Base-by-base conservation (phyloP, 495 filamentous ascomycete genomes). In the Viridothelium virens region DNA sequence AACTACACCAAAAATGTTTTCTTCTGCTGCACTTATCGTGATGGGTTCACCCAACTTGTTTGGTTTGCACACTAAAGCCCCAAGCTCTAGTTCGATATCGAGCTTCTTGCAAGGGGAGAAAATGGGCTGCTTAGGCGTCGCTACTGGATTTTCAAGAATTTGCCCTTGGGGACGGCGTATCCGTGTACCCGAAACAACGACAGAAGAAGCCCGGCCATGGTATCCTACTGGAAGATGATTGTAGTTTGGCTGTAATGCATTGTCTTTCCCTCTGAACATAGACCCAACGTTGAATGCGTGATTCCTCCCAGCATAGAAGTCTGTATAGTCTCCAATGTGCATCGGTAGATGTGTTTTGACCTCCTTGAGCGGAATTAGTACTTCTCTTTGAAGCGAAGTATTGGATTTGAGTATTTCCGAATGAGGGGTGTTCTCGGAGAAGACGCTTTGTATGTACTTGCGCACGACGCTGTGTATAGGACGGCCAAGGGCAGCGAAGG, bases 251-350 rank as follows among this genome's bases (percentile, higher is more conserved):
- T 95, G 90, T 18, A 97, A 79, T 0, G 91, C 91, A 67, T 90
- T 89, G 39, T 86, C 81, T 0, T 85, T 82, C 0, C 91, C 91
- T n/a, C 92, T 87, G 80, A 96, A 94, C 63, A 97, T 79, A 33
- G 82, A 81, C 1, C 91, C 88, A n/a, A 89, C 82, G 65, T 89
- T 88, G 78, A 85, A 88, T 47, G 93, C 93, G 77, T 97, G 93
- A 72, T 96, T 87, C 63, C 87, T 77, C 36, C 93, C 93, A n/a
- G 89, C 93, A 77, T 91, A 97, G 80, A 97, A 97, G 77, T 97
- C 93, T 12, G 93, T 95, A 77, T 97, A 97, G 74, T 97, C 91
- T n/a, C 90, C 89, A 64, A 96, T 91, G 39, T 82, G 81, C 85
- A 97, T 86, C 4, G 93, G 93, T 14, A 97, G 74, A 66, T 96